Conservation (phyloP, 305 asterid genomes). For the Ruellia speciosa region DNA sequence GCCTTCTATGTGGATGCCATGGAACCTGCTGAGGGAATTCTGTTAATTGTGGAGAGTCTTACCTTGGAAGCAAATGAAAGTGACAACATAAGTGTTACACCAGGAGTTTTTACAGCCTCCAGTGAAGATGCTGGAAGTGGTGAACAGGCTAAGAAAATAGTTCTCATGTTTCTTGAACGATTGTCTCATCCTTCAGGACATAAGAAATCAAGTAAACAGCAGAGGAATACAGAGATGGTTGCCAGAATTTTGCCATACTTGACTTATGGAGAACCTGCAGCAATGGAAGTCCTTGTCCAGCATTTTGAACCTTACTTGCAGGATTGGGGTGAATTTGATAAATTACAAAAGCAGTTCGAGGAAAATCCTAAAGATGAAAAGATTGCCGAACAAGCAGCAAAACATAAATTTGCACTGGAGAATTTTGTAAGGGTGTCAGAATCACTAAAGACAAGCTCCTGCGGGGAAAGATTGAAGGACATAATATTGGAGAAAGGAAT, state of each 20-base stretch:
- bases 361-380: slow-evolving; percentile 75
- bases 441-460: slow-evolving; percentile 89
- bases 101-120: slow-evolving; percentile 68
- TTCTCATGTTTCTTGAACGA: slow-evolving; percentile 90
- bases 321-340: slow-evolving; percentile 84
- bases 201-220: slow-evolving; percentile 65
- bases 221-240: slow-evolving; percentile 98
- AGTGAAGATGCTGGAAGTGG: slow-evolving; percentile 81
- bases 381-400: slow-evolving; percentile 61
- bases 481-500: slow-evolving; percentile 92
- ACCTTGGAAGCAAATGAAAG: slow-evolving; percentile 97
- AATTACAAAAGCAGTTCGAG: slow-evolving; percentile 59
- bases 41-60: slow-evolving; percentile 86
- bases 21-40: slow-evolving; percentile 99
- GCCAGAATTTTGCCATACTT: slow-evolving; percentile 98
- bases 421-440: slow-evolving; percentile 96
- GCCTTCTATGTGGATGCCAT: slow-evolving; percentile 96
- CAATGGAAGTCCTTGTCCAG: slow-evolving; percentile 94
- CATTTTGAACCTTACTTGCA: slow-evolving; percentile 89
- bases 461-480: slow-evolving; percentile 97
- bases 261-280: slow-evolving; percentile 95
- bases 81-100: slow-evolving; percentile 66
- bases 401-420: slow-evolving; percentile 86
- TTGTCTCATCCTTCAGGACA: slow-evolving; percentile 86
- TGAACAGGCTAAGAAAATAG: slow-evolving; percentile 97